Percentiles rank a stretch among this genome's conserved stretches.
These are phyloP conservation scores for Fraxinus sp. DNA, from an alignment of 305 asterid genomes.

Conservation along the genomic window DNA sequence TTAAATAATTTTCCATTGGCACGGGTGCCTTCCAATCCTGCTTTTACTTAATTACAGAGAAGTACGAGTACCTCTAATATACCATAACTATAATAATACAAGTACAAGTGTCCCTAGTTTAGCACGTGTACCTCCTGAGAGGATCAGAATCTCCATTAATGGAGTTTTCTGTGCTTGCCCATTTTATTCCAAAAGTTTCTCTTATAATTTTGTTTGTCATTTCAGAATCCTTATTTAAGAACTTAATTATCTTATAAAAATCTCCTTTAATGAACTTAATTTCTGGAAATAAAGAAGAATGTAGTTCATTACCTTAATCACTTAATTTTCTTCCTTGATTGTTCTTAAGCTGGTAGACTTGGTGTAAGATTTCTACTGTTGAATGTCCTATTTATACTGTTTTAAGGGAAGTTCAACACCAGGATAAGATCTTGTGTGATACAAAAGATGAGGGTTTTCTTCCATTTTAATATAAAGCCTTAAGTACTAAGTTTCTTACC, in stretches of 20 bases:
- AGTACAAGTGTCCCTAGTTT: neutral
- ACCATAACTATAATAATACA: neutral
- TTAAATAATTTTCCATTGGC: too few species aligned
- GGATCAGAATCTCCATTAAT: neutral
- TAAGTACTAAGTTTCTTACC: too few species aligned
- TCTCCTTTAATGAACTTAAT: neutral
- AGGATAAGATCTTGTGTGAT: too few species aligned
- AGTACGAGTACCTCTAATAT: neutral
- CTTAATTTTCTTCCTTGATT: neutral
- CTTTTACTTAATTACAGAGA: neutral
- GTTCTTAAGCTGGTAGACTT: neutral
- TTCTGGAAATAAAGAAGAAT: too few species aligned
- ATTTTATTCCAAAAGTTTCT: neutral
- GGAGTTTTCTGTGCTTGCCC: neutral
- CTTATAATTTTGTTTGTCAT: neutral
- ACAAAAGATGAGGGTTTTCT: too few species aligned
- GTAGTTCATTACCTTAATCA: neutral
- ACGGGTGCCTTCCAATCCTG: neutral
- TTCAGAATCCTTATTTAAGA: neutral
- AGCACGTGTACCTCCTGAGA: neutral
- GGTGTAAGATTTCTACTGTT: neutral
- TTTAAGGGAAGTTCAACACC: too few species aligned
- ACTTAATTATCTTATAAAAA: neutral
- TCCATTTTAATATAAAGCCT: too few species aligned
- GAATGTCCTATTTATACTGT: too few species aligned